Base-by-base conservation (phyloP, 192 early-diverging fungal species). In the Coemansia sp. region DNA sequence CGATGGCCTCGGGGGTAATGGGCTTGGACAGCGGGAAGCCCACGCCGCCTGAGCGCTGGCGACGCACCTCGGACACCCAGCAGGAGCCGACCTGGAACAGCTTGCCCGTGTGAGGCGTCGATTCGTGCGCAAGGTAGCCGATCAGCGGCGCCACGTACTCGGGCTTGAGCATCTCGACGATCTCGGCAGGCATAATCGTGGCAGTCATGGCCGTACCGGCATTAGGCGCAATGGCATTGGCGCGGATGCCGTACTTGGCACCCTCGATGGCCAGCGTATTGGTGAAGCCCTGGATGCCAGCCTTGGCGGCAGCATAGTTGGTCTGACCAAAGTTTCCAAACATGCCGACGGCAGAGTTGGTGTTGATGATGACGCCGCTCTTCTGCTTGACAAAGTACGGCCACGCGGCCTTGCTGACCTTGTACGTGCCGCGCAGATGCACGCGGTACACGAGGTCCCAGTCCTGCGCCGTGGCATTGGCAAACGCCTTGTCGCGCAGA, bases 131-230 rank as follows among this genome's bases (percentile, higher is more conserved):
- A 39, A 98, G 85, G 67, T 87, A 98, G 7, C 86, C 95, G 52
- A 98, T 90, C 18, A 98, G 81, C 53, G 96, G 95, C 4, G 95
- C 93, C 51, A 98, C 91, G 72, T 93, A 98, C 32, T 95, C 93
- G 54, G 96, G 94, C 82, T 98, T 98, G 60, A 98, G 86, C 51
- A 92, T 89, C 50, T 92, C 93, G 57, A 97, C 88, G 72, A 98
- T 89, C 58, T 98, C 96, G 27, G 92, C 91, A 10, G 95, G 94
- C 87, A 98, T 87, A 61, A 98, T 82, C 51, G 95, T 98, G 61
- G 95, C 96, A 7, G 95, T 97, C 96, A 98, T 98, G 45, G 88
- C 83, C 4, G 96, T 98, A 36, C 94, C 95, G 16, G 96, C 96
- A 69, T 93, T 98, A 61, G 96, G 96, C 28, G 95, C 95, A 81